Base-by-base conservation (phyloP, 495 filamentous ascomycete species). In the Penicillium manginii region DNA sequence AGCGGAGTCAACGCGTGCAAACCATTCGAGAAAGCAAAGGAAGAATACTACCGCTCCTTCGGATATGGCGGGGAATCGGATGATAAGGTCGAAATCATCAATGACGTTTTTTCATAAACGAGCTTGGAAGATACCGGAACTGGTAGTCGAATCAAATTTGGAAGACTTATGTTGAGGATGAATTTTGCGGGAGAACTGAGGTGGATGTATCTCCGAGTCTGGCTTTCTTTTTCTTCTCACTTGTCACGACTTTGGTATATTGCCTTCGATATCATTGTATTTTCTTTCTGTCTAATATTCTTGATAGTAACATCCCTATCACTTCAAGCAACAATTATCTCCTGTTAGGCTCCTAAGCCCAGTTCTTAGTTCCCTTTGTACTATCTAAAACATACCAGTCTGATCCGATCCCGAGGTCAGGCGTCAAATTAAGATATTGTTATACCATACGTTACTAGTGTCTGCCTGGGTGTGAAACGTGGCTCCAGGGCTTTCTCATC, bases 21-120 rank as follows among this genome's bases (percentile, higher is more conserved):
- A 55, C 47, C 66, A 9, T 75, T 65, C 47, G 66, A 64, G 22
- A 11, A 63, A 14, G 67, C 61, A 3, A 70, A 73, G 47, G 50
- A 61, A 32, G 51, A 66, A 11, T 68, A 62, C 45, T 66, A 70
- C 33, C 52, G 45, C 23, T 51, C 63, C 0, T 62, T 59, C 21
- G 52, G 57, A 33, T 57, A 53, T 49, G 22, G n/a, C n/a, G n/a
- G 39, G n/a, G 22, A 49, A 6, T n/a, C n/a, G n/a, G 40, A 63
- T 32, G 52, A 56, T 1, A 52, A 61, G 42, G 46, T 43, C 12
- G 65, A 71, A 17, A 32, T 55, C 49, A 63, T 69, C 53, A 57
- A 61, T 47, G 66, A 69, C 15, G 54, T 49, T 48, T 7, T 69
- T 4, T 55, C 56, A 17, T 69, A 42, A 64, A 22, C n/a, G 17